Evolutionary conservation across 176 grass and related monocot genomes (phyloP).

Genomic region (Zea luxurians): DNA sequence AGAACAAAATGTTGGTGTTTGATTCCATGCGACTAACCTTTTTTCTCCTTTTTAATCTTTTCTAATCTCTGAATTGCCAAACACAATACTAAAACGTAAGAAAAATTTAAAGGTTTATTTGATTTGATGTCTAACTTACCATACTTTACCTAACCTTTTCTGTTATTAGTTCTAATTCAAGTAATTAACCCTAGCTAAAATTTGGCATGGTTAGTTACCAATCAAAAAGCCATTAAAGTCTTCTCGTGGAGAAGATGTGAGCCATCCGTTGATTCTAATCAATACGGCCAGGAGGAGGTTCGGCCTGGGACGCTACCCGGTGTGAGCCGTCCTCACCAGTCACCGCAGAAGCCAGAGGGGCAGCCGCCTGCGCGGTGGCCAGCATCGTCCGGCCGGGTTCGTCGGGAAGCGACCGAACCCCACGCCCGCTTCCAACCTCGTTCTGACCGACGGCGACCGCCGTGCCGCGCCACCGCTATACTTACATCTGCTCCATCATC

Average conservation of each 20-base stretch:
- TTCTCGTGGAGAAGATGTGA: not conserved
- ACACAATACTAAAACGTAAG: too few relatives aligned
- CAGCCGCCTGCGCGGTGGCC: not conserved
- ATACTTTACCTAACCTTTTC: too few relatives aligned
- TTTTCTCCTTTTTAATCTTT: too few relatives aligned
- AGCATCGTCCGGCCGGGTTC: conserved; percentile 22
- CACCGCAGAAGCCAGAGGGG: not conserved
- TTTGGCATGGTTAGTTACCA: too few relatives aligned
- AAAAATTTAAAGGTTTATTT: too few relatives aligned
- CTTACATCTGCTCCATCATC: not conserved
- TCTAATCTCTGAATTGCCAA: too few relatives aligned
- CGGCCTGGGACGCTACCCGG: not conserved
- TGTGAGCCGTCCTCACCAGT: not conserved
- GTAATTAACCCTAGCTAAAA: too few relatives aligned
- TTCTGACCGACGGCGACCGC: conserved; percentile 43
- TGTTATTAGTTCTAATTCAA: too few relatives aligned
- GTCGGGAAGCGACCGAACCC: not conserved
- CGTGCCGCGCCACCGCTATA: conserved; percentile 33
- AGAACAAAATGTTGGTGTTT: too few relatives aligned
- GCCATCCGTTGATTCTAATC: not conserved
- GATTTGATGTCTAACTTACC: too few relatives aligned
- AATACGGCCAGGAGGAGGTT: not conserved
- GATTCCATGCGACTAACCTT: too few relatives aligned
- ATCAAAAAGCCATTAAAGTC: too few relatives aligned
- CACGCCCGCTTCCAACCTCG: not conserved